These are phyloP conservation scores for Penicillium thymicola DNA, from an alignment of 2,329 filamentous ascomycete species.

Conservation along the genomic window DNA sequence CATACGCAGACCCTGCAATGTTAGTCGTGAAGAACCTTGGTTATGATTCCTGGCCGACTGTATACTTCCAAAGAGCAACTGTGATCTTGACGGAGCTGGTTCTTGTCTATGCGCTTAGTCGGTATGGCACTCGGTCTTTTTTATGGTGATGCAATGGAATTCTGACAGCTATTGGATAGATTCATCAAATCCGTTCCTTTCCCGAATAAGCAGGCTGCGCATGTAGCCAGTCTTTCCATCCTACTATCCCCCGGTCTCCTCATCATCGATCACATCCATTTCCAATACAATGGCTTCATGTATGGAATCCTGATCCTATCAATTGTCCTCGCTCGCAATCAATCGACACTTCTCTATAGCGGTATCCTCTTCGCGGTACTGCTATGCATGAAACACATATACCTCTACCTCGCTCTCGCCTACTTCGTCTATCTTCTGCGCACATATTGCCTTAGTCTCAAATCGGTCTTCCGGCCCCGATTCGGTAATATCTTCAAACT, in stretches of 20 bases:
- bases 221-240: conserved; percentile 83
- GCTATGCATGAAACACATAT: conserved; percentile 96
- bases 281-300: conserved; percentile 97
- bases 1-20: conserved; percentile 75
- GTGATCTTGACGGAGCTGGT: conserved; percentile 84
- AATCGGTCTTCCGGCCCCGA: conserved; percentile 70
- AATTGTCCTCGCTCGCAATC: conserved; percentile 73
- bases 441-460: conserved; percentile 77
- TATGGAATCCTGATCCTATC: conserved; percentile 89
- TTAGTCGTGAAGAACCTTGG: conserved; percentile 74
- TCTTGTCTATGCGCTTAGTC: conserved; percentile 75
- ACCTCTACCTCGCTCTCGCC: conserved; percentile 90
- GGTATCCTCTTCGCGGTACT: conserved; percentile 80
- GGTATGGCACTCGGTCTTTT: conserved; percentile 47
- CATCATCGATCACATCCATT: conserved; percentile 98
- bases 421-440: conserved; percentile 94
- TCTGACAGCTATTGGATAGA: conserved; percentile 42
- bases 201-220: conserved; percentile 68
- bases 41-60: conserved; percentile 88
- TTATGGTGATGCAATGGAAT: background rate
- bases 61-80: conserved; percentile 88
- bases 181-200: conserved; percentile 70
- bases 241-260: conserved; percentile 87
- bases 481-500: conserved; percentile 81
- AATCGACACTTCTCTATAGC: conserved; percentile 70